phyloP scores from a whole-genome alignment of 495 filamentous ascomycete genomes.

The Neurospora sp. region DNA sequence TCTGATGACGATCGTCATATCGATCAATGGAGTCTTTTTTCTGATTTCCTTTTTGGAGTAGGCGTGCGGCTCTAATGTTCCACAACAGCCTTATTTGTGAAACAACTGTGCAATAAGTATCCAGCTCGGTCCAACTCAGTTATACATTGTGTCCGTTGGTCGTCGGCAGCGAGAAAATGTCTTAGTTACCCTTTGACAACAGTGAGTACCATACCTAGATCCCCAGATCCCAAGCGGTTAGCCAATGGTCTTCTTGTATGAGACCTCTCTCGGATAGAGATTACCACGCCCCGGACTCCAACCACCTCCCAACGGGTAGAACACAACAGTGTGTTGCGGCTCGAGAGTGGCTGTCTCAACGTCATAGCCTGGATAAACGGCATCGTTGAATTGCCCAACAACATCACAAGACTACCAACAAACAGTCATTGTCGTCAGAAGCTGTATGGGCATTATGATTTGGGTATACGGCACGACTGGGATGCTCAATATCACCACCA shows the following conservation, averaged over 20 bases:
- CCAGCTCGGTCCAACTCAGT: background rate
- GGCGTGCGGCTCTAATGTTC: background rate
- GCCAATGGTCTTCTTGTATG: background rate
- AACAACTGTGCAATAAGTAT: background rate
- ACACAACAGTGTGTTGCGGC: background rate
- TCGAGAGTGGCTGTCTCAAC: background rate
- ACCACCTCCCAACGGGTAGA: background rate
- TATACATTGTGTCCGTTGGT: background rate
- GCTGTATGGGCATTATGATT: background rate
- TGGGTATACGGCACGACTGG: background rate
- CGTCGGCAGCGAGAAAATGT: background rate
- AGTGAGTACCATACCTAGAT: background rate
- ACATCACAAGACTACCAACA: background rate
- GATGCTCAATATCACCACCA: background rate
- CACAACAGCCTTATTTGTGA: background rate
- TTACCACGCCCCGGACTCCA: background rate
- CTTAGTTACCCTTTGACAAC: background rate
- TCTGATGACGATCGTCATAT: background rate
- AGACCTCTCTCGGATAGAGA: background rate
- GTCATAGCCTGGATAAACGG: background rate
- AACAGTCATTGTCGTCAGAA: background rate
- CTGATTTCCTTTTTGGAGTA: background rate
- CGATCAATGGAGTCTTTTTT: background rate
- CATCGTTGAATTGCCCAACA: background rate
- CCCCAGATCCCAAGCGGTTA: background rate